Evolutionary conservation across 768 basidiomycete genomes (phyloP), one percentile per base, ranked within the genome.

Genomic region (Boletus tomentosulus): DNA sequence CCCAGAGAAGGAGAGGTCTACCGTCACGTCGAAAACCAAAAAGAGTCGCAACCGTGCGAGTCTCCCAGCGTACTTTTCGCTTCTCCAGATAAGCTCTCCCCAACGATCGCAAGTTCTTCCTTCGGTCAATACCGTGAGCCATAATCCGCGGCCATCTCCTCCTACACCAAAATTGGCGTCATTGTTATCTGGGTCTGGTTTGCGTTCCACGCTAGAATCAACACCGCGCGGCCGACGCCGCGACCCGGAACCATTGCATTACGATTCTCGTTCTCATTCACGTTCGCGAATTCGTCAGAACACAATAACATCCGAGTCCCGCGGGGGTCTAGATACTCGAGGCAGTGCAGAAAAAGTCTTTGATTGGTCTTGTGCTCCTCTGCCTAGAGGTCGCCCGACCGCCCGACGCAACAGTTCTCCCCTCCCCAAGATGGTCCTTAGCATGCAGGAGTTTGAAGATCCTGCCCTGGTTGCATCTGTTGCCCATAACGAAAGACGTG

Each of bases 11-110:
- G 54, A 67, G 58, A 63, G 53, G 33, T 63, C 62, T 16, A 66
- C 68, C 39, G 58, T 72, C 56, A 67, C 69, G 15, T 68, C 61
- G 57, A 73, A 57, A 77, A 73, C 75, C 52, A 81, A 75, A 71
- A 77, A 74, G 54, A 75, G 70, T 61, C 83, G 81, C 62, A 86
- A 83, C 67, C 85, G 87, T 66, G 82, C 83, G 43, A 86, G 83
- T 66, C 78, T 90, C 28, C 87, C 87, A 22, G 80, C 85, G 19
- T 87, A 83, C 69, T 90, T 90, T 67, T 87, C 86, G 45, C 76
- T 88, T 54, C 77, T 90, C 37, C 80, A 83, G 65, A 73, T 83
- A 59, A 72, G 70, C 58, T 76, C 75, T 46, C 69, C 61, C 54
- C 73, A 43, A 74, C 81, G 49, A 72, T 63, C 59, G 51, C 77